Conservation (phyloP, 495 filamentous ascomycete species). For the Neurospora discreta region DNA sequence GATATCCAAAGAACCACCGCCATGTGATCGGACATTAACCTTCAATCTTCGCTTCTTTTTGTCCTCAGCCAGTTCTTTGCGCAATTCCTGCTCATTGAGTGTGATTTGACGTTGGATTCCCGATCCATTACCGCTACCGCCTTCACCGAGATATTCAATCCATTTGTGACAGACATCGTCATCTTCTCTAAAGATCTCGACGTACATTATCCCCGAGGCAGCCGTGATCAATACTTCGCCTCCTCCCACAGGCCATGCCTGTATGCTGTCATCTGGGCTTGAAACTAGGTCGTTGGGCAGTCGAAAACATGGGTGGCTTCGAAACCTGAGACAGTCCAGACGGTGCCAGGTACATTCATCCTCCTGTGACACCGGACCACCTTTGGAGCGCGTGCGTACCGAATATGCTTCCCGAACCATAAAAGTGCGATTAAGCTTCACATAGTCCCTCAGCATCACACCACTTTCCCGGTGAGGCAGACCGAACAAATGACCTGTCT, state of each 20-base stretch:
- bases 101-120: slow-evolving; percentile 56
- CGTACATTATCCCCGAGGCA: slow-evolving; percentile 64
- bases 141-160: slow-evolving; percentile 63
- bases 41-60: slow-evolving; percentile 61
- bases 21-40: slow-evolving; percentile 61
- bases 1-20: slow-evolving; percentile 59
- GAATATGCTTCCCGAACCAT: slow-evolving; percentile 67
- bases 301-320: slow-evolving; percentile 82
- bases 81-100: slow-evolving; percentile 65
- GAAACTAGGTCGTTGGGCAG: slow-evolving; percentile 63
- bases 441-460: slow-evolving; percentile 81
- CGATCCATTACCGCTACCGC: slow-evolving; percentile 18
- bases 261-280: slow-evolving; percentile 64
- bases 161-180: slow-evolving; percentile 64
- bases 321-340: slow-evolving; percentile 76
- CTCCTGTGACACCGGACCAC: slow-evolving; percentile 56
- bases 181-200: slow-evolving; percentile 69
- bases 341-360: slow-evolving; percentile 87
- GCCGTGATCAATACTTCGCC: slow-evolving; percentile 73
- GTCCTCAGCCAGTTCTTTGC: slow-evolving; percentile 54
- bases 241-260: slow-evolving; percentile 78
- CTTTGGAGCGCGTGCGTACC: slow-evolving; percentile 70
- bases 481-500: slow-evolving; percentile 77
- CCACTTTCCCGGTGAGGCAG: slow-evolving; percentile 80
- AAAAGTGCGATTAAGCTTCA: slow-evolving; percentile 74